Base-by-base conservation (phyloP, 306 rosid genomes). In the Hylodesmum podocarpum region DNA sequence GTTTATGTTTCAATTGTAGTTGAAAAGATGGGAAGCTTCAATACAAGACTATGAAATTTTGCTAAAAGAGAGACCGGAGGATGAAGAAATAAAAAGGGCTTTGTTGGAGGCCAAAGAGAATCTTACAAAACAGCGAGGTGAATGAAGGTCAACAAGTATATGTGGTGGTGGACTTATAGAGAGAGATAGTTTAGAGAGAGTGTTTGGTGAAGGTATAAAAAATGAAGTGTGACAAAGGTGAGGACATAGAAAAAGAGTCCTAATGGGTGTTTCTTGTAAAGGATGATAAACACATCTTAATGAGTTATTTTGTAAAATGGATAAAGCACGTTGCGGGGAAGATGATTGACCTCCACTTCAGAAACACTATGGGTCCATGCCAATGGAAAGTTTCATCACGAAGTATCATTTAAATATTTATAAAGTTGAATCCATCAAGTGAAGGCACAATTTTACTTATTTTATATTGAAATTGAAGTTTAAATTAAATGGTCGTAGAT, bases 21-120 rank as follows among this genome's bases (percentile, higher is more conserved):
- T 93, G 86, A 80, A 62, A 78, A 87, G 77, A 80, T 93, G 93
- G 97, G 91, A 85, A 71, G 86, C 91, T 72, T 84, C 94, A 5
- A 63, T 89, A 27, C 73, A 78, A 77, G 97, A 93, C 80, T 93
- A 87, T 22, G 89, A 93, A 75, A 71, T 85, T 13, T 85, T 93
- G 84, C 13, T 80, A 3, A 25, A 34, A 75, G 88, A 84, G 74
- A 82, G 78, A 50, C 92, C 92, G 0, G 87, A 49, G 13, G 87
- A 90, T 9, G 89, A 82, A 73, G 91, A 84, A 61, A 78, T 90
- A 13, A 77, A 15, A 0, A 68, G 34, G 18, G 88, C 87, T 21
- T 81, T 93, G 59, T 39, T 77, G 70, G 89, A 90, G 57, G 88
- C 73, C n/a, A 87, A 72, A 50, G 75, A 18, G 47, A 89, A 84